Base-by-base conservation (phyloP, 2,329 filamentous ascomycete genomes). In the Phialocephala subalpina region DNA sequence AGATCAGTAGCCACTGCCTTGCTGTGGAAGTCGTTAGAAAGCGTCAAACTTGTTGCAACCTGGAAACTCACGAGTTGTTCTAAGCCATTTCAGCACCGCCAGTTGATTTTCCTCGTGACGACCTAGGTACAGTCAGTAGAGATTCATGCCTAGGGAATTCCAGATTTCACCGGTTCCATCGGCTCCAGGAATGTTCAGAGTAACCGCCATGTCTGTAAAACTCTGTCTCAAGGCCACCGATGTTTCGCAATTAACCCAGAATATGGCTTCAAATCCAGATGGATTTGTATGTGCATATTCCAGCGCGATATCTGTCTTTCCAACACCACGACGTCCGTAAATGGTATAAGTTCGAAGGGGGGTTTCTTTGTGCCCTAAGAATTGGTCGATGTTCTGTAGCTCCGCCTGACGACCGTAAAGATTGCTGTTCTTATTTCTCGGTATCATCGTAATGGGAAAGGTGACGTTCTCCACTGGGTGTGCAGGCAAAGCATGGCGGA, bases 161-260 rank as follows among this genome's bases (percentile, higher is more conserved):
- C 2, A 3, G 4, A 18, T 42, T 6, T 42, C n/a, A 42, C 64
- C 66, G 57, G 66, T 58, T 42, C 62, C 60, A 49, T 66, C 68
- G 33, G 72, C 70, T 18, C 66, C 71, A n/a, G 68, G 70, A 45
- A 76, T 61, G 62, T 72, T 70, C 0, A 75, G 63, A 18, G 45
- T 52, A 5, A 73, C 53, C n/a, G 73, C 72, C 36, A 74, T 68
- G 59, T 75, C 67, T 14, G 72, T 72, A 58, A 75, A 75, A 45
- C 73, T 75, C 56, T 75, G 73, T 29, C 70, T 65, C 9, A 75
- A 55, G 8, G 70, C 65, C 14, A 69, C 60, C 12, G 65, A 67
- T 9, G 68, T 75, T 61, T 75, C 73, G 16, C 68, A 70, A 49
- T 72, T 59, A 25, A 75, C 64, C 73, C 73, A 75, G 53, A 74